Base-by-base conservation (phyloP, 179 eudicot species). In the Silene coronaria region DNA sequence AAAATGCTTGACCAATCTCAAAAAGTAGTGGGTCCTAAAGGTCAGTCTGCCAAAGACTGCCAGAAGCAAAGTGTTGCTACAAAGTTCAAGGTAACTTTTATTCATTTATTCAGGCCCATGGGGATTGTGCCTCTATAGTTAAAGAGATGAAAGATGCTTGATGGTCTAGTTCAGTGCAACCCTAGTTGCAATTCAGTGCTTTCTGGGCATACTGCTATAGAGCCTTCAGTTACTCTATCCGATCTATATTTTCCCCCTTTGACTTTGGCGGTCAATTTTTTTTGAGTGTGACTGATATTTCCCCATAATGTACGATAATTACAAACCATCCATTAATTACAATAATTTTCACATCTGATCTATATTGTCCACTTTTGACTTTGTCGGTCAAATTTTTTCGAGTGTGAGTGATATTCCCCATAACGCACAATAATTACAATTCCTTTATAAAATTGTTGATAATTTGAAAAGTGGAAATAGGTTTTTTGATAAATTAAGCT, bases 21-120 rank as follows among this genome's bases (percentile, higher is more conserved):
- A 45, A 85, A 84, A 42, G 51, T 78, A 58, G 60, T 70, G 67
- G 85, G 76, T 76, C 58, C 83, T 51, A 84, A 75, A 19, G 59
- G 67, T 70, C 87, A 82, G 72, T 78, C 69, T 61, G 75, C 77
- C 55, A 38, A 76, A 53, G 89, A 84, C 75, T 75, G 66, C 64
- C 90, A 88, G 84, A 89, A 87, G 83, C 97, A 75, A 87, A 89
- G 97, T 79, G 93, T 92, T 76, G 93, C 88, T 60, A 85, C 91
- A 76, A 92, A 89, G 80, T 90, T 95, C 72, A 95, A 95, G 96
- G 99, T 95, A 84, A 74, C 48, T 19, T 58, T 17, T 75, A 10
- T 58, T 65, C 46, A 1, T 65, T 10, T 67, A 17, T 36, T 19
- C 7, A 42, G 57, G 23, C 30, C 45, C 57, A 42, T 36, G 51